phyloP scores from a whole-genome alignment of 2,329 filamentous ascomycete genomes.

The Phaeosphaeria sp. region DNA sequence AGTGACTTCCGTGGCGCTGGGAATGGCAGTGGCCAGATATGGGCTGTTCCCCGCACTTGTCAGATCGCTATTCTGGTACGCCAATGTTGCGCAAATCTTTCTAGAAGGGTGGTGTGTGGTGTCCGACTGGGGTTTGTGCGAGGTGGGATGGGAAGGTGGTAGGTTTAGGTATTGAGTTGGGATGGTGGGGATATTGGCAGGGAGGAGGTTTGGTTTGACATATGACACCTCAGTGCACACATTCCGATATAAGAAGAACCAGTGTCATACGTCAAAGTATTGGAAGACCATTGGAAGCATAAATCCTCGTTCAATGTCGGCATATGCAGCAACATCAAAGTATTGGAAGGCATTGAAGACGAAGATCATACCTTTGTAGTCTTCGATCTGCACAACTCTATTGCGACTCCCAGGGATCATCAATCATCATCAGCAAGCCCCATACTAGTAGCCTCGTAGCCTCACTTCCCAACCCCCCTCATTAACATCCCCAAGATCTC shows the following conservation, averaged over 20 bases:
- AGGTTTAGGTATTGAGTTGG: background rate
- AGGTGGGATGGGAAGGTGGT: background rate
- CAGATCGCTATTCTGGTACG: background rate
- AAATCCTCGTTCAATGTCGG: too few species aligned
- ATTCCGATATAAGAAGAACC: too few species aligned
- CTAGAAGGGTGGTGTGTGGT: background rate
- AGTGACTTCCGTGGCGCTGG: background rate
- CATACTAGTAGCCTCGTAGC: too few species aligned
- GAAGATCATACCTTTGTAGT: background rate
- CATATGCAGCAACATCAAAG: background rate
- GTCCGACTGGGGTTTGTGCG: background rate
- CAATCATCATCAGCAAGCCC: background rate
- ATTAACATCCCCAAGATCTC: conserved; percentile 46
- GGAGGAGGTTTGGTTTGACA: background rate
- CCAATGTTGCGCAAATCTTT: background rate
- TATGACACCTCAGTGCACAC: background rate
- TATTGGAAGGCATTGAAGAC: background rate
- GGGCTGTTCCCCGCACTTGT: background rate
- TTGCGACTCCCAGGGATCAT: background rate
- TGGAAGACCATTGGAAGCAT: background rate
- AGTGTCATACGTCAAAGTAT: background rate
- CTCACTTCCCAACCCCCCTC: background rate
- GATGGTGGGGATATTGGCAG: background rate
- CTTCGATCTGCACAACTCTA: background rate
- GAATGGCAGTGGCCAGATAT: background rate